Base-by-base conservation (phyloP, 148 eudicot species). In the Fagopyrum esculentum region DNA sequence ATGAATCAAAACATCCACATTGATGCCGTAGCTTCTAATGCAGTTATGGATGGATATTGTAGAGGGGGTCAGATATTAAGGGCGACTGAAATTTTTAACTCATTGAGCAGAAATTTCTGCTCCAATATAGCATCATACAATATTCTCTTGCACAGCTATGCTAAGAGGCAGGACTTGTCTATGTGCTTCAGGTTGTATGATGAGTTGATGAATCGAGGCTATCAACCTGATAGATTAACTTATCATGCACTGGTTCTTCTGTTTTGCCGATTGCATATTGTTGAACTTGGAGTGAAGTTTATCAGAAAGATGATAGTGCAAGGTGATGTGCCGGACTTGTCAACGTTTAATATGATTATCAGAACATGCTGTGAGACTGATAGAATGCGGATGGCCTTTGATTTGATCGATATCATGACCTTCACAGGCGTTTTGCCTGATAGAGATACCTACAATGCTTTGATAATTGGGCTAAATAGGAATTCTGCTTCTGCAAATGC, bases 61-160 rank as follows among this genome's bases (percentile, higher is more conserved):
- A 84, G 92, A 81, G 78, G 72, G 69, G 92, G 98, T n/a, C 50
- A 83, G 45, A 77, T 84, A 77, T 80, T 52, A 57, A 82, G 83
- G 80, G 84, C 84, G 80, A 52, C 77, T 35, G 76, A 79, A 61
- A 73, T 86, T 78, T 78, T 91, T 59, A 75, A 82, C 51, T 56
- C 29, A 72, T 79, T 91, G 91, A 77, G 54, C 12, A 60, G 47
- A 57, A 78, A 46, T 44, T 80, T 78, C 13, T 29, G 50, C 78
- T 93, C 92, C 59, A 85, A 35, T 82, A 82, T 91, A 83, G 85
- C 85, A 78, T 89, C 98, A 19, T 93, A 91, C 73, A 93, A 91
- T 73, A 93, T 93, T 80, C 90, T 93, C 63, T 85, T 93, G 68
- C 98, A 88, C 73, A 89, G 97, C 69, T 83, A 84, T 78, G 80